Base-by-base conservation (phyloP, 2,329 filamentous ascomycete genomes). In the Phaeosphaeriaceae sp. region DNA sequence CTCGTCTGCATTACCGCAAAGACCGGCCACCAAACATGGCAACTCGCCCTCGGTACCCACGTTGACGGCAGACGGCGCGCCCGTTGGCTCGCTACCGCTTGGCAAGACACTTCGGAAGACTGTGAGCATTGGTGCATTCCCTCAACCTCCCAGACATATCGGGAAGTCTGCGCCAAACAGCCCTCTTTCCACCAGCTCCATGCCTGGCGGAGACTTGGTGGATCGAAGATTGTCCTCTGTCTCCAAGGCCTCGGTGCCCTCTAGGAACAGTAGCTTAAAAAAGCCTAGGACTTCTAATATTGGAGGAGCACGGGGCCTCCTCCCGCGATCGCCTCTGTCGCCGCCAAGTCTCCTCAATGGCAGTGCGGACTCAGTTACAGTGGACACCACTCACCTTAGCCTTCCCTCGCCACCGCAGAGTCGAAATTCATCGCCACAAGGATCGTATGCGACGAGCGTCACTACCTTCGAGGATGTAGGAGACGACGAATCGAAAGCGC, bases 101-200 rank as follows among this genome's bases (percentile, higher is more conserved):
- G 87, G 88, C 24, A 93, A 89, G 76, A 87, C 89, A 1, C 79
- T 97, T 54, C 88, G 93, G 61, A 96, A 96, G 79, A 91, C 91
- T 1, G 90, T 96, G 71, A 97, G 93, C 83, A 96, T 97, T 72
- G 94, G 93, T 73, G 89, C 92, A 1, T 97, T 98, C 72, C 94
- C 94, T 27, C 91, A 96, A 64, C 94, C 94, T 15, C 94, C 94
- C 15, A 89, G 89, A 66, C 86, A 88, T 48, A 84, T 85, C 53
- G 83, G 79, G 46, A 54, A 65, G 24, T 62, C 63, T 11, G 67
- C 62, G 53, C 91, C 86, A 51, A 86, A 84, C 54, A 86, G 73
- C 78, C 84, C 70, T 68, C 79, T 80, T 46, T 81, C 73, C 52
- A 76, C 60, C 70, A 82, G 57, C 86, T 78, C 87, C 84, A 61